phyloP scores from a whole-genome alignment of 352 stramenopile genomes.

The Globisporangium recalcitrans region DNA sequence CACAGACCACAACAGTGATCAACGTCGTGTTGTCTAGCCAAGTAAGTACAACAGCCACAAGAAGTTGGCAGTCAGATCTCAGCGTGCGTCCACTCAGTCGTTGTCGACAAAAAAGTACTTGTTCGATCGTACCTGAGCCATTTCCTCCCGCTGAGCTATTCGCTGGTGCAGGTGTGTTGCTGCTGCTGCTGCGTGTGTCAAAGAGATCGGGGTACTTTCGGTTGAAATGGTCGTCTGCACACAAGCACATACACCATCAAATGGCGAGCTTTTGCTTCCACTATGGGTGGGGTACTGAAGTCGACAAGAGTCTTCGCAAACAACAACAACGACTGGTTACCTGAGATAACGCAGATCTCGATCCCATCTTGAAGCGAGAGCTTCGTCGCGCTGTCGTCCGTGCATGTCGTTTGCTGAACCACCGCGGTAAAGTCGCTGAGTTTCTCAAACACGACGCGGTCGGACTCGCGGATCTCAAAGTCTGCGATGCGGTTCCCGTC shows the following conservation, averaged over 20 bases:
- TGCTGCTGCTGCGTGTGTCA: neutral
- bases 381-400: neutral
- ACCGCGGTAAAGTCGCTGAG: neutral
- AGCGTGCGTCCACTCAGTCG: neutral
- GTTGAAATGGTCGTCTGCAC: slow-evolving; percentile 1
- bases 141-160: neutral
- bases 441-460: slow-evolving; percentile 9
- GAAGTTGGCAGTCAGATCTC: neutral
- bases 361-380: neutral
- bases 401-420: slow-evolving; percentile 1
- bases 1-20: slow-evolving; percentile 5
- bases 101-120: neutral
- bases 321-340: neutral
- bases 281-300: too few relatives aligned
- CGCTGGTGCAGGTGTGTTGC: neutral
- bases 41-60: neutral
- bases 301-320: too few relatives aligned
- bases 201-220: neutral
- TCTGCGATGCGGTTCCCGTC: slow-evolving; percentile 8
- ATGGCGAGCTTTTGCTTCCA: too few relatives aligned
- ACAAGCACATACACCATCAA: neutral
- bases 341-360: slow-evolving; percentile 9
- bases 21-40: neutral
- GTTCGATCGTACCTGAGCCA: neutral
- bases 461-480: slow-evolving; percentile 15